Percentiles rank a stretch among this genome's conserved stretches.
phyloP scores from a whole-genome alignment of 2,329 filamentous ascomycete genomes.

The Aspergillus aculeatinus region DNA sequence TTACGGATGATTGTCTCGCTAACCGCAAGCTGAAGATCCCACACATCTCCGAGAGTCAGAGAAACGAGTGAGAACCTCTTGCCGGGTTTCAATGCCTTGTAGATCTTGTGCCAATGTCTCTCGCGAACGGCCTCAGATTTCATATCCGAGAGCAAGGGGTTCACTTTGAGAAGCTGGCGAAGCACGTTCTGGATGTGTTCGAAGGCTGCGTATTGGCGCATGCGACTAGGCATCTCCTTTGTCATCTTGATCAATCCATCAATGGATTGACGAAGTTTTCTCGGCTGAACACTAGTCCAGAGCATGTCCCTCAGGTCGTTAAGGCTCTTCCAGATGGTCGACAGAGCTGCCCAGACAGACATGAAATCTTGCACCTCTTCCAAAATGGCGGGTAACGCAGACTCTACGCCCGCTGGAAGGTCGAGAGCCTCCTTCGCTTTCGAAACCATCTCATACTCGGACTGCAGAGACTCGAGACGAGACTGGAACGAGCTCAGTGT shows the following conservation, averaged over 20 bases:
- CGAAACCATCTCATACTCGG: conserved; percentile 87
- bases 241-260: conserved; percentile 96
- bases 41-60: conserved; percentile 96
- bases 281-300: conserved; percentile 93
- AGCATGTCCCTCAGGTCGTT: conserved; percentile 89
- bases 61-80: conserved; percentile 92
- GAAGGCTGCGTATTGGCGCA: conserved; percentile 99
- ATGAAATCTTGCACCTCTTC: conserved; percentile 99
- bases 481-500: conserved; percentile 80
- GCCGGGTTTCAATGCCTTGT: conserved; percentile 88
- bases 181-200: conserved; percentile 94
- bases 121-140: conserved; percentile 97
- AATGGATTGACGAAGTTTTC: conserved; percentile 85
- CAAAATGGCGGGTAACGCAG: conserved; percentile 77
- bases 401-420: conserved; percentile 75
- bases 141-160: conserved; percentile 80
- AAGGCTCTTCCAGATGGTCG: conserved; percentile 93
- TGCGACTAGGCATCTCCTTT: conserved; percentile 97
- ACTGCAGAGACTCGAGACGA: conserved; percentile 79
- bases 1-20: conserved; percentile 86
- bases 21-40: conserved; percentile 88
- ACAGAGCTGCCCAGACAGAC: conserved; percentile 94
- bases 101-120: conserved; percentile 96
- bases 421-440: conserved; percentile 97
- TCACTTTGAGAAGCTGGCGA: conserved; percentile 85